Evolutionary conservation across 495 filamentous ascomycete species (phyloP).

Genomic region (Podospora bellae-mahoneyi): DNA sequence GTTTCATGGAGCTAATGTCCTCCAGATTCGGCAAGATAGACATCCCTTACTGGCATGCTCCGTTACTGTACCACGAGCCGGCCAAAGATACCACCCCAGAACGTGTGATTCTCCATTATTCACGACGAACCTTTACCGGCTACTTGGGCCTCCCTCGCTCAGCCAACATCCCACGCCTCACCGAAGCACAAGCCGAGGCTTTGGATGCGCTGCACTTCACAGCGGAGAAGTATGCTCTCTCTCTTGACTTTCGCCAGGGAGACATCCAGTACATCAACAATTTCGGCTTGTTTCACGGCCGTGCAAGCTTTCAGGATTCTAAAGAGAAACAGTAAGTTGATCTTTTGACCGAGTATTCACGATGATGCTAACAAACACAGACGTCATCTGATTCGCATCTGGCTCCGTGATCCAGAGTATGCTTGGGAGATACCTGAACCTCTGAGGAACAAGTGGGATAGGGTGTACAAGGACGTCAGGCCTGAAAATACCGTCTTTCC

Average conservation of each 20-base stretch:
- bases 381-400: constrained; percentile 36
- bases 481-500: constrained; percentile 53
- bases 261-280: constrained; percentile 57
- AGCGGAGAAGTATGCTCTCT: constrained; percentile 51
- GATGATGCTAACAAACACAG: constrained; percentile 1
- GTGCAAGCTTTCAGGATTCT: constrained; percentile 46
- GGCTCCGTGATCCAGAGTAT: constrained; percentile 43
- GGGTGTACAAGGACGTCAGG: constrained; percentile 50
- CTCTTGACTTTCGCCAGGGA: constrained; percentile 53
- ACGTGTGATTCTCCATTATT: constrained; percentile 54
- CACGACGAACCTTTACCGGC: constrained; percentile 56
- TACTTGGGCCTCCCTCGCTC: constrained; percentile 52
- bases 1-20: background rate
- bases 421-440: constrained; percentile 42
- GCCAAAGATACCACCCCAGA: constrained; percentile 43
- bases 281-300: constrained; percentile 50
- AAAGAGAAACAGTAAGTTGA: constrained; percentile 44
- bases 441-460: constrained; percentile 49
- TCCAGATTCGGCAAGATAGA: constrained; percentile 24
- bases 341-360: background rate
- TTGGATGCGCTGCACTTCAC: constrained; percentile 63
- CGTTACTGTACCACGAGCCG: constrained; percentile 51
- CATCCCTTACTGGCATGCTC: constrained; percentile 35
- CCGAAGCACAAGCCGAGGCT: constrained; percentile 64
- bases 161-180: constrained; percentile 54